Evolutionary conservation across 306 rosid genomes (phyloP).

Genomic region (Gastrolobium villosum): DNA sequence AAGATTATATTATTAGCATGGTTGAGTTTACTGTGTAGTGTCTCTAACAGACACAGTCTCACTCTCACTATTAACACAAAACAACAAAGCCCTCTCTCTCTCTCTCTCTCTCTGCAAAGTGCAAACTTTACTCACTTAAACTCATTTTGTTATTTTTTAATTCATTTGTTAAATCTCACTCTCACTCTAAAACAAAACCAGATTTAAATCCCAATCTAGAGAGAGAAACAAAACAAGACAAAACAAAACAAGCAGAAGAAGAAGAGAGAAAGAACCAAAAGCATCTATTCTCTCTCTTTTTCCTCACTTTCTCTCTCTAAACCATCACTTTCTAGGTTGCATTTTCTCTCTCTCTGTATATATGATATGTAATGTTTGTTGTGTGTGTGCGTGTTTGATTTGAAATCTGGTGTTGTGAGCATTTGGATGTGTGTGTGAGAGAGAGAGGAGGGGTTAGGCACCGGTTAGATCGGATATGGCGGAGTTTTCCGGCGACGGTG

Average conservation of each 20-base stretch:
- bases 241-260: slow-evolving; percentile 39
- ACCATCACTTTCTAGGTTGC: slow-evolving; percentile 47
- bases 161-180: slow-evolving; percentile 47
- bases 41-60: not conserved
- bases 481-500: slow-evolving; percentile 65
- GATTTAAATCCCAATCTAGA: slow-evolving; percentile 64
- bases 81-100: not conserved
- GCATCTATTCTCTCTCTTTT: slow-evolving; percentile 39
- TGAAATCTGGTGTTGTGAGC: slow-evolving; percentile 59
- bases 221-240: slow-evolving; percentile 56
- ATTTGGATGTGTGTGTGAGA: slow-evolving; percentile 71
- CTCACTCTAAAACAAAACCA: slow-evolving; percentile 37
- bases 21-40: slow-evolving; percentile 4
- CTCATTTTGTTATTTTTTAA: slow-evolving; percentile 5
- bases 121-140: slow-evolving; percentile 21
- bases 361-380: slow-evolving; percentile 13
- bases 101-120: slow-evolving; percentile 8
- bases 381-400: slow-evolving; percentile 45
- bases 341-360: slow-evolving; percentile 27
- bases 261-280: slow-evolving; percentile 42
- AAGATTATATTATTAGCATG: not conserved
- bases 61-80: slow-evolving; percentile 13
- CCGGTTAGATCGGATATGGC: slow-evolving; percentile 80
- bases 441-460: slow-evolving; percentile 7
- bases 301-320: no score